A percentile compares a stretch with the other conserved stretches of the same genome.
Evolutionary conservation across 345 rosid species (phyloP).

Genomic region (Gossypium bickii): DNA sequence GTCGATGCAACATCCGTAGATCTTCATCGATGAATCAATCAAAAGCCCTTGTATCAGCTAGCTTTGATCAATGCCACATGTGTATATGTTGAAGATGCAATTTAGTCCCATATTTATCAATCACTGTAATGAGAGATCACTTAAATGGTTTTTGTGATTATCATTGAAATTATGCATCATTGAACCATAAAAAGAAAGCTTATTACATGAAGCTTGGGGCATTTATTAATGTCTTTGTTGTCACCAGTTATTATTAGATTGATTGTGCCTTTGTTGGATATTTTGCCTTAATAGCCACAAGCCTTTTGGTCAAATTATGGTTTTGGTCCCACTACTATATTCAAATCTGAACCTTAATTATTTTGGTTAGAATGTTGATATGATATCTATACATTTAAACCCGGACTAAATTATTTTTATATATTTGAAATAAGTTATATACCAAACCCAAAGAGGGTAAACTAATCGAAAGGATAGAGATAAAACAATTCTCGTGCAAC

Average conservation of each 20-base stretch:
- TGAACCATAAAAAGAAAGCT: slow-evolving; percentile 23
- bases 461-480: no score
- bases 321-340: no score
- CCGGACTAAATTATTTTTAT: no score
- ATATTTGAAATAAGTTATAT: no score
- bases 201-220: slow-evolving; percentile 25
- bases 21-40: slow-evolving; percentile 1
- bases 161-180: slow-evolving; percentile 26
- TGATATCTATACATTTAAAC: no score
- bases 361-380: no score
- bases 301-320: no score
- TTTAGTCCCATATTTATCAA: slow-evolving; percentile 26
- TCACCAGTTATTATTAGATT: neutral
- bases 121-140: slow-evolving; percentile 20
- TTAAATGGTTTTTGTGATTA: slow-evolving; percentile 27
- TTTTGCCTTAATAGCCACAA: neutral
- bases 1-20: slow-evolving; percentile 40
- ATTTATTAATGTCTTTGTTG: neutral
- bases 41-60: slow-evolving; percentile 13
- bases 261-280: slow-evolving; percentile 11
- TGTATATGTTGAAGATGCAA: slow-evolving; percentile 31
- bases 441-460: no score
- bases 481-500: no score
- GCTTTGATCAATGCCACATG: slow-evolving; percentile 20
- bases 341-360: no score